A percentile compares a stretch with the other conserved stretches of the same genome.
These are phyloP conservation scores for Trichoderma orchidacearum DNA, from an alignment of 495 filamentous ascomycete genomes.

Conservation along the genomic window DNA sequence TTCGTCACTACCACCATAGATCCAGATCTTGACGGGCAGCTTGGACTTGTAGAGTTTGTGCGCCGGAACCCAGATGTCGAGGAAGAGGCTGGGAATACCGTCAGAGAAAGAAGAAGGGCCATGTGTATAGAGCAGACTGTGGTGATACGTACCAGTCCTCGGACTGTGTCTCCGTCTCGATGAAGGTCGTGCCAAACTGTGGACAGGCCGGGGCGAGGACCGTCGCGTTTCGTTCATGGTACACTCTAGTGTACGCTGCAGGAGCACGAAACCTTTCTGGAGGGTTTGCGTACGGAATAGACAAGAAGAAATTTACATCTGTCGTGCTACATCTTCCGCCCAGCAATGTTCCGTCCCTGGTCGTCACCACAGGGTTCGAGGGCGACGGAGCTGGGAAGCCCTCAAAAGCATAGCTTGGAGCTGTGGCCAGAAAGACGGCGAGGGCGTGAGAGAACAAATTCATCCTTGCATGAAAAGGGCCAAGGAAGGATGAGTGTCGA, in stretches of 20 bases:
- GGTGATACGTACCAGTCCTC: background rate
- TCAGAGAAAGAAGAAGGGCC: background rate
- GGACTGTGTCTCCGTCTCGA: background rate
- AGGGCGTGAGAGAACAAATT: background rate
- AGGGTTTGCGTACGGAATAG: background rate
- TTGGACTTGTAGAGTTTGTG: slow-evolving; percentile 15
- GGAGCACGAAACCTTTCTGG: background rate
- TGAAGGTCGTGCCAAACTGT: background rate
- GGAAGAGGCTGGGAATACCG: background rate
- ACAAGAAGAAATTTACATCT: background rate
- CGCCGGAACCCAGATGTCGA: slow-evolving; percentile 1
- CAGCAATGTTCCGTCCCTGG: background rate
- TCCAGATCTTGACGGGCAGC: slow-evolving; percentile 36
- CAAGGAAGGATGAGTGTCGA: background rate
- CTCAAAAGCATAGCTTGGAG: background rate
- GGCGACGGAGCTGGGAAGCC: background rate
- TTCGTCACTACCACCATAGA: slow-evolving; percentile 28
- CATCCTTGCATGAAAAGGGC: background rate
- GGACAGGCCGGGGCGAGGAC: background rate
- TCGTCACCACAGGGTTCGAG: background rate
- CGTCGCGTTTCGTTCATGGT: background rate
- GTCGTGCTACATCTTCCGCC: background rate
- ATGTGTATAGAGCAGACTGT: background rate
- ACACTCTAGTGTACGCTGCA: background rate
- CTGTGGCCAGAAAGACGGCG: background rate